A percentile compares a stretch with the other conserved stretches of the same genome.
These are phyloP conservation scores for Lotmaria passim DNA, from an alignment of 208 protist species.

Conservation along the genomic window DNA sequence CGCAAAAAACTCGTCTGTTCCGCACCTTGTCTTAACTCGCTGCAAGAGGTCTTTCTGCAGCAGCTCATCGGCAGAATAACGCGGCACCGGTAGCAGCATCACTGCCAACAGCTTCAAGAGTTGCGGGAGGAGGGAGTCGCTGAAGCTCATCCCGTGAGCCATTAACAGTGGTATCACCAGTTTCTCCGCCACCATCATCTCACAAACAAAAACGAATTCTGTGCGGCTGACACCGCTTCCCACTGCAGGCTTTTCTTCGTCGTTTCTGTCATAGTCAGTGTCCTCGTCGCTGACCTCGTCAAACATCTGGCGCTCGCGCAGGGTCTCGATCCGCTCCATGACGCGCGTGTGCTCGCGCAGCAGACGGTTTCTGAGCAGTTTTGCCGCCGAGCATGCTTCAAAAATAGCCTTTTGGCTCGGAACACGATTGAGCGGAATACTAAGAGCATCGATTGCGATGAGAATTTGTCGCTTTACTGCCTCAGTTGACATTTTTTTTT, in stretches of 20 bases:
- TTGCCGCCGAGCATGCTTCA: conserved; percentile 70
- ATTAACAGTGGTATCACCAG: conserved; percentile 78
- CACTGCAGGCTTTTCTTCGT: conserved; percentile 27
- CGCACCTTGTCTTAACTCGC: conserved; percentile 70
- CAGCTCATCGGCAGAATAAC: conserved; percentile 57
- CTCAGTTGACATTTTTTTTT: conserved; percentile 57
- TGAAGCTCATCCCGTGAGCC: conserved; percentile 81
- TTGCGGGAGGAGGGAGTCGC: conserved; percentile 70
- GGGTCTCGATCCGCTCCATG: conserved; percentile 55
- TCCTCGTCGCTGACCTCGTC: conserved; percentile 55
- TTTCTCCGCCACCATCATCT: conserved; percentile 86
- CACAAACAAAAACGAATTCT: conserved; percentile 81
- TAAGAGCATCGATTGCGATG: conserved; percentile 58
- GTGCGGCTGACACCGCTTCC: conserved; percentile 30
- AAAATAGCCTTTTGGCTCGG: conserved; percentile 43
- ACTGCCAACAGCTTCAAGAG: conserved; percentile 79
- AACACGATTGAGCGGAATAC: conserved; percentile 53
- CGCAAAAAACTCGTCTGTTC: conserved; percentile 85
- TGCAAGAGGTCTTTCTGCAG: conserved; percentile 67
- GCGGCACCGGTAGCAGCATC: conserved; percentile 71
- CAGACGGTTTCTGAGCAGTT: conserved; percentile 76
- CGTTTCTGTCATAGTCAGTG: conserved; percentile 34
- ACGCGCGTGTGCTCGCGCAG: conserved; percentile 78
- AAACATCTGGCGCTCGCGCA: conserved; percentile 64
- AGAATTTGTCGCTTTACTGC: conserved; percentile 78